These are phyloP conservation scores for Haplosporangium sp. DNA, from an alignment of 371 early-diverging fungal species.

Conservation along the genomic window DNA sequence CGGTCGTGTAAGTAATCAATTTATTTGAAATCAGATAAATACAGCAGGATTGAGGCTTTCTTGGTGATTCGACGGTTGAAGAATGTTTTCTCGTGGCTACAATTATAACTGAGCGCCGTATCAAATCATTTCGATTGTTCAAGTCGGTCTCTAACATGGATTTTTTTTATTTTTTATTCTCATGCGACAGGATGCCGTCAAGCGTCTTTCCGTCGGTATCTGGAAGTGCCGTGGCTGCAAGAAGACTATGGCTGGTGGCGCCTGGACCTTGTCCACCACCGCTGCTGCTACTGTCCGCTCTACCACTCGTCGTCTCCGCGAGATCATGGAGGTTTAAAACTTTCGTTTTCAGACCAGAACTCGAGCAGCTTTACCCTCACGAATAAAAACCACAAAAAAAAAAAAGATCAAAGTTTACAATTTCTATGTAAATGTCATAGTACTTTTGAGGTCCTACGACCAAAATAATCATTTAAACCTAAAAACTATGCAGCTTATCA, in stretches of 20 bases:
- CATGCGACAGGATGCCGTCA: constrained; percentile 85
- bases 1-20: constrained; percentile 83
- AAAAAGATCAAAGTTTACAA: neutral
- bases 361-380: constrained; percentile 45
- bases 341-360: constrained; percentile 27
- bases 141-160: neutral
- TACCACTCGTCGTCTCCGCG: constrained; percentile 98
- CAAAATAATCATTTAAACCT: neutral
- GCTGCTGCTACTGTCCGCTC: constrained; percentile 93
- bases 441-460: neutral
- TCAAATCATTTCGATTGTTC: neutral
- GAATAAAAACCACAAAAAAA: constrained; percentile 41
- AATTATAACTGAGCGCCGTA: neutral
- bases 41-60: neutral
- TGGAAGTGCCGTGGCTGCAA: constrained; percentile 99
- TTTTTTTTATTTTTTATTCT: neutral
- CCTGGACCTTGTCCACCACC: constrained; percentile 97
- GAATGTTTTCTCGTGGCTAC: neutral
- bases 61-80: neutral
- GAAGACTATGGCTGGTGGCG: constrained; percentile 98
- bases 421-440: neutral
- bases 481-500: neutral
- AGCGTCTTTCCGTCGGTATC: constrained; percentile 98
- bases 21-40: neutral
- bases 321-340: constrained; percentile 91